These are phyloP conservation scores for Thielaviopsis punctulata DNA, from an alignment of 2,329 filamentous ascomycete species.

Conservation along the genomic window DNA sequence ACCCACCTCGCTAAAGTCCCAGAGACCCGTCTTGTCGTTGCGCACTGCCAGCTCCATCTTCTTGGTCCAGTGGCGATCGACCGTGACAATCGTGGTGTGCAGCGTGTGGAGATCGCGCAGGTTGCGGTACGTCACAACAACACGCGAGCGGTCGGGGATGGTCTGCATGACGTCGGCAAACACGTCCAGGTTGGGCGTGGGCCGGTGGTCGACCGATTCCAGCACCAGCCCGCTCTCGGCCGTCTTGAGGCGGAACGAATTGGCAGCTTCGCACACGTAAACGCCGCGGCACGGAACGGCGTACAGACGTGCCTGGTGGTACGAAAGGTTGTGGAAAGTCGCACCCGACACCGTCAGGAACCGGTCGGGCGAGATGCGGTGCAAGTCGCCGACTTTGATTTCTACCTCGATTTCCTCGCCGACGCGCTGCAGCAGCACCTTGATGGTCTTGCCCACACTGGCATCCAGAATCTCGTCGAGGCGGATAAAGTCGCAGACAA, in stretches of 20 bases:
- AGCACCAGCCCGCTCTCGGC: constrained; percentile 87
- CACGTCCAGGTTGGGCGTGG: constrained; percentile 68
- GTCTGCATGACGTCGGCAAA: constrained; percentile 83
- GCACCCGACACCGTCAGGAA: constrained; percentile 89
- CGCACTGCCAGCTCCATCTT: constrained; percentile 87
- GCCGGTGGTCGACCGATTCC: constrained; percentile 80
- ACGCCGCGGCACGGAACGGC: constrained; percentile 84
- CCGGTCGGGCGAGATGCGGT: constrained; percentile 85
- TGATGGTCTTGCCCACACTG: constrained; percentile 62
- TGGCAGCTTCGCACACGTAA: constrained; percentile 85
- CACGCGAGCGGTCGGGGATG: constrained; percentile 66
- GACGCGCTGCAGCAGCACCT: constrained; percentile 70
- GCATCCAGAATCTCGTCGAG: constrained; percentile 86
- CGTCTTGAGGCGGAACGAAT: constrained; percentile 87
- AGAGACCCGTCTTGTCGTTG: constrained; percentile 77
- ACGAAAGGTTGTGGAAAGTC: constrained; percentile 90
- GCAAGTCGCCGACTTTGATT: constrained; percentile 72
- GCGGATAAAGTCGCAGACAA: constrained; percentile 82
- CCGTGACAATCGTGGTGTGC: constrained; percentile 78
- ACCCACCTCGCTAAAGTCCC: constrained; percentile 82
- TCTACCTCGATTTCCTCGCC: constrained; percentile 76
- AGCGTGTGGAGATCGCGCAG: constrained; percentile 86
- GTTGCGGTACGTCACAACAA: constrained; percentile 92
- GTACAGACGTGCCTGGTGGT: constrained; percentile 92
- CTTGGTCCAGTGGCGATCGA: constrained; percentile 89